Base-by-base conservation (phyloP, 768 basidiomycete genomes). In the Pulveroboletus sp. region DNA sequence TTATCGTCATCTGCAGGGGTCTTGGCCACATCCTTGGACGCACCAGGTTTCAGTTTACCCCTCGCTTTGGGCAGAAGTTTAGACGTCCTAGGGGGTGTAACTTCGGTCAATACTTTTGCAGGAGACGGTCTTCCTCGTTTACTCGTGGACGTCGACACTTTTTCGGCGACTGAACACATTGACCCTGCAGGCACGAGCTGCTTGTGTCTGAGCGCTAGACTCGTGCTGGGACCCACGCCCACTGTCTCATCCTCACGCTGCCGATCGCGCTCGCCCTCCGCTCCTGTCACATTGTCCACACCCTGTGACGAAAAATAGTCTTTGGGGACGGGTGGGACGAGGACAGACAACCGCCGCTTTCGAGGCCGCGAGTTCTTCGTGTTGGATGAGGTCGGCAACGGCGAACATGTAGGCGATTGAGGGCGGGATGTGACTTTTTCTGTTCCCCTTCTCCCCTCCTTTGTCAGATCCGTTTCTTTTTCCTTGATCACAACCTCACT, bases 301-400 rank as follows among this genome's bases (percentile, higher is more conserved):
- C 50, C 39, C 24, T 50, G 59, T 8, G 66, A 56, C 11, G 56
- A 58, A 35, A 68, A 58, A 28, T 67, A 67, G 2, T 67, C 60
- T 33, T 51, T 49, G 6, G 63, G 53, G 0, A 67, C 39, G 8
- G 65, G 33, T 11, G 69, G 68, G 9, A 70, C 45, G 2, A 69
- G 17, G 9, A 71, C 69, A 10, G 64, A 68, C 4, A 65, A 38
- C 14, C 49, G 54, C 18, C 59, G 64, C 36, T 68, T 67, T 0
- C 43, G 51, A 5, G 42, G 49, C 17, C 36, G 53, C 3, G 41
- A 8, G 1, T 11, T 49, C 47, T 53, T 57, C 5, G 26, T 11
- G 9, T n/a, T 39, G 10, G 53, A 41, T 17, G 50, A 49, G 8
- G 39, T 17, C 12, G 57, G 50, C 6, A 49, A 43, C 8, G 52